Conservation (phyloP, 2,329 filamentous ascomycete species). For the Fusarium xylarioides region DNA sequence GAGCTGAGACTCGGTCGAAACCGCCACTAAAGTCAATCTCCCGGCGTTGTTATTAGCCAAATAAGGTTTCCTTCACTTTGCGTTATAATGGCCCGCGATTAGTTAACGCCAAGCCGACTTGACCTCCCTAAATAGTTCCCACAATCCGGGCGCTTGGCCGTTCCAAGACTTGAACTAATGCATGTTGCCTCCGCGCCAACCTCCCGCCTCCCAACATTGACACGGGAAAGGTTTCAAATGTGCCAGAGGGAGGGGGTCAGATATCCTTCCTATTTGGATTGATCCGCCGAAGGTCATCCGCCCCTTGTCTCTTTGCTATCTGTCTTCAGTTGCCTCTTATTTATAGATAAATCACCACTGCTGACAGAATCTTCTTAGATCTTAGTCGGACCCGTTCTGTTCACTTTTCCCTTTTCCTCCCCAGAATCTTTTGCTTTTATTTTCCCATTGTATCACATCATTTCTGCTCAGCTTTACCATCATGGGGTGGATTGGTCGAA, state of each 20-base stretch:
- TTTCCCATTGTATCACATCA: not conserved
- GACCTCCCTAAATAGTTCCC: not conserved
- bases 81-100: not conserved
- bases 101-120: not conserved
- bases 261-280: not conserved
- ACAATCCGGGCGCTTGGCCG: not conserved
- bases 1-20: not conserved
- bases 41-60: not conserved
- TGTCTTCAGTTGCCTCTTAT: not conserved
- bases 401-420: not conserved
- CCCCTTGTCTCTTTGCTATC: not conserved
- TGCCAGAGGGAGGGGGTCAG: not conserved
- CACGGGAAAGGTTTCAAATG: not conserved
- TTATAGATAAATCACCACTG: not conserved
- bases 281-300: not conserved
- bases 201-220: not conserved
- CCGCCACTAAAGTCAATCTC: not conserved
- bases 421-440: not conserved
- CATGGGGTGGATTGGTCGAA: not conserved
- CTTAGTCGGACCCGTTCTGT: not conserved
- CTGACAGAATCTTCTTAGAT: not conserved
- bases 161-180: not conserved
- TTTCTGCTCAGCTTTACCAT: not conserved
- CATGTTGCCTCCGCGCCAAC: not conserved
- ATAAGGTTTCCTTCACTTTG: not conserved